Base-by-base conservation (phyloP, 768 basidiomycete genomes). In the Mycena crocata region DNA sequence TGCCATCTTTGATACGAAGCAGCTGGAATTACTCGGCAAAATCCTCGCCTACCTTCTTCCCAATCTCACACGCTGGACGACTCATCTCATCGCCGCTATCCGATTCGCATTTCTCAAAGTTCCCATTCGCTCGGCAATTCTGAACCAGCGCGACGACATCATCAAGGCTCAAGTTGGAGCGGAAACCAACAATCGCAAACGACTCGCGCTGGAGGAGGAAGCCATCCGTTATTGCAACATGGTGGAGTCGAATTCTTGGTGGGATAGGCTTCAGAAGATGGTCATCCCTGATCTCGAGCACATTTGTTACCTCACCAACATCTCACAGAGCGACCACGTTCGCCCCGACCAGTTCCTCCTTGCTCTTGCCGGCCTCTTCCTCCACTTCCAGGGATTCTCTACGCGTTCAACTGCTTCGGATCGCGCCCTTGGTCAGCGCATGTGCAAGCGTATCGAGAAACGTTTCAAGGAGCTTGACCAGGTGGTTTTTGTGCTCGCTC, bases 301-400 rank as follows among this genome's bases (percentile, higher is more conserved):
- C 39, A 66, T 70, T 23, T 67, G 68, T 24, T 70, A 67, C 37
- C 66, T 55, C 37, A 67, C 65, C 1, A 70, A 70, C 51, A 66
- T 70, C 17, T 34, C 59, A 5, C 65, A 70, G n/a, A 66, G 65
- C 17, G 68, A 70, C 48, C 61, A 61, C 34, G 61, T 61, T 31
- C 68, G 64, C 12, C 59, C 64, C 24, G 65, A 70, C 51, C 44
- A 66, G 32, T 66, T 69, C 26, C 42, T 61, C 8, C 64, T 66
- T 14, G 57, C 58, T 8, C 45, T 69, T 3, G 68, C 44, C 0
- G 68, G 68, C 5, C 44, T 69, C 2, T 69, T 37, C 37, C 60
- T 60, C 13, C 64, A 69, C 28, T 10, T n/a, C n/a, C n/a, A n/a
- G n/a, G n/a, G n/a, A n/a, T n/a, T n/a, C n/a, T n/a, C n/a, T n/a